phyloP scores from a whole-genome alignment of 495 filamentous ascomycete genomes.

The Aspergillus heteromorphus region DNA sequence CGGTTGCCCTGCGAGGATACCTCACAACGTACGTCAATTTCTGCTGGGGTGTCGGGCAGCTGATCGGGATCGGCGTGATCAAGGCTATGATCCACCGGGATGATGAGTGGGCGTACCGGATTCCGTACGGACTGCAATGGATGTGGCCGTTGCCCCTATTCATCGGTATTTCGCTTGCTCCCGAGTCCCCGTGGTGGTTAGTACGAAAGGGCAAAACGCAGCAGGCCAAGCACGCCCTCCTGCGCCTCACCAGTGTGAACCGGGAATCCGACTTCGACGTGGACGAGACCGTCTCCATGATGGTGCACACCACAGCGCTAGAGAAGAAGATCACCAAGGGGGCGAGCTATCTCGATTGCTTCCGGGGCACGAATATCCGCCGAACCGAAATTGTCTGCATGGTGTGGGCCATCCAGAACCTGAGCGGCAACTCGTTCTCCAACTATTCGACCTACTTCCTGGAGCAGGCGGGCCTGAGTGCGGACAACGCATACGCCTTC shows the following conservation, averaged over 20 bases:
- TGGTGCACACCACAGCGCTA: constrained; percentile 73
- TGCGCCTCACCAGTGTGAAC: constrained; percentile 57
- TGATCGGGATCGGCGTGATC: constrained; percentile 71
- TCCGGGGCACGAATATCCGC: constrained; percentile 65
- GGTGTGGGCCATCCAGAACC: constrained; percentile 80
- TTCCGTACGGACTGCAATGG: constrained; percentile 75
- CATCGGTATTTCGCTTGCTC: constrained; percentile 64
- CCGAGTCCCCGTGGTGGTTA: constrained; percentile 81
- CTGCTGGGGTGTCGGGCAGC: constrained; percentile 75
- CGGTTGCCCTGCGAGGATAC: constrained; percentile 65
- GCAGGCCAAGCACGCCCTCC: constrained; percentile 62
- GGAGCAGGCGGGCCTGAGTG: constrained; percentile 60
- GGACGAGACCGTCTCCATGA: constrained; percentile 77
- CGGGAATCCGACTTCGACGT: constrained; percentile 59
- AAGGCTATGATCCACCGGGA: constrained; percentile 53
- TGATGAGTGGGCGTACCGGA: constrained; percentile 63
- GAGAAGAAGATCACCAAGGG: constrained; percentile 64
- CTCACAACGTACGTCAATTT: constrained; percentile 79
- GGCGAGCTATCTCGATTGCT: constrained; percentile 70
- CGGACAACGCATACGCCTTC: constrained; percentile 59
- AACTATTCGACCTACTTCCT: constrained; percentile 80
- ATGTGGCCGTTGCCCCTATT: constrained; percentile 77
- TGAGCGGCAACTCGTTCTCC: constrained; percentile 73
- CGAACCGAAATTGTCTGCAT: constrained; percentile 76
- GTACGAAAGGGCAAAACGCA: constrained; percentile 64